Evolutionary conservation across 768 basidiomycete genomes (phyloP), one percentile per base, ranked within the genome.

Genomic region (Lactarius akahatsu): DNA sequence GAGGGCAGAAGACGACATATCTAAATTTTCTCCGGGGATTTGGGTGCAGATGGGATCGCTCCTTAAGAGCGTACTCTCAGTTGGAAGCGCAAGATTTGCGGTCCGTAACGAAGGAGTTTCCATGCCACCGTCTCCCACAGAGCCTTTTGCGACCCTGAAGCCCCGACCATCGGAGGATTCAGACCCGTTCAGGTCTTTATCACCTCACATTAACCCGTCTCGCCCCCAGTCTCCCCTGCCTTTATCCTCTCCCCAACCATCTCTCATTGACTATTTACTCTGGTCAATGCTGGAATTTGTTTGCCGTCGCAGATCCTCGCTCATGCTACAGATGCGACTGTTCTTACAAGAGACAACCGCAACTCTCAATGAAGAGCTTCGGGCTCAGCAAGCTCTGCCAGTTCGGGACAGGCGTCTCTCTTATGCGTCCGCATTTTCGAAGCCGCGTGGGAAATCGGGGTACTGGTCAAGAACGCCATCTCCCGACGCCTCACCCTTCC

Each of bases 281-380:
- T 91, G 90, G 90, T 91, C 90, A 3, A 74, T 86, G 34, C 76
- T 91, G 32, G 88, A 91, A 71, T 80, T 89, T 62, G 74, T 89
- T 20, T 88, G 85, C 68, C 80, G 85, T 1, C 84, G 82, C 71
- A 81, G 87, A 20, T 85, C 77, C 45, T 89, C 90, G 0, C 79
- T 92, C 34, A 77, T 83, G 61, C 76, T 88, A 34, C 89, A 90
- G 69, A 80, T 92, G 76, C 86, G 87, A 30, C 76, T 85, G 3
- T 82, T 90, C 65, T 77, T 83, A n/a, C 83, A 84, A 70, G 88
- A 89, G 74, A 89, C 87, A 70, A 79, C 88, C 1, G 77, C 81
- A 0, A 72, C 77, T 15, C 75, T 92, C 9, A 81, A 87, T 66
- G 76, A 80, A 47, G 83, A 86, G 43, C 78, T 90, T 20, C 77